Evolutionary conservation across 768 basidiomycete genomes (phyloP).

Genomic region (Gyrodon lividus): DNA sequence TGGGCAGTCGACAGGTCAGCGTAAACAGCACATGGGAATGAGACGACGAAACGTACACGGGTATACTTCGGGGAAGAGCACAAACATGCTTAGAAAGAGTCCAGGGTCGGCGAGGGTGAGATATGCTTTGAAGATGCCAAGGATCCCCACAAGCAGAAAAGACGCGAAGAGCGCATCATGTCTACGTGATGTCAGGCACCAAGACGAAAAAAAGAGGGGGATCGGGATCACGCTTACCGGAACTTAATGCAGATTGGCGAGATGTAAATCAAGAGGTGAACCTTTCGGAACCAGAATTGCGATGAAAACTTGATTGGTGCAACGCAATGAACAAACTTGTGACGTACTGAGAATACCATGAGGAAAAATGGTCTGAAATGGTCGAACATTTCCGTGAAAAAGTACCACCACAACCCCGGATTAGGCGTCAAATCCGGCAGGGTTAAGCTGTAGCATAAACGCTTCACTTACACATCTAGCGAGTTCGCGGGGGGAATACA

Average conservation of each 20-base stretch:
- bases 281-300: conserved; percentile 37
- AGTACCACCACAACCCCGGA: conserved; percentile 97
- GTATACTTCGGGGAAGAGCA: conserved; percentile 81
- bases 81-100: conserved; percentile 77
- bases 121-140: conserved; percentile 88
- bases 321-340: not conserved
- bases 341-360: conserved; percentile 83
- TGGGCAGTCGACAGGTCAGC: conserved; percentile 27
- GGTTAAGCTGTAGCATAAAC: conserved; percentile 50
- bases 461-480: not conserved
- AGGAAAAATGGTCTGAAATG: conserved; percentile 96
- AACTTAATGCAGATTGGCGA: conserved; percentile 87
- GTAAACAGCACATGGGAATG: not conserved
- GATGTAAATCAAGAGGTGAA: conserved; percentile 81
- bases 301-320: not conserved
- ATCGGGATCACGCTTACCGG: conserved; percentile 47
- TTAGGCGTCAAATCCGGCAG: conserved; percentile 93
- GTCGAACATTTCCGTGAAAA: conserved; percentile 99
- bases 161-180: conserved; percentile 82
- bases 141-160: conserved; percentile 72
- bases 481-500: conserved; percentile 5
- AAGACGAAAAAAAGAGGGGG: not conserved
- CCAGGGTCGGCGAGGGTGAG: conserved; percentile 88
- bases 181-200: conserved; percentile 38
- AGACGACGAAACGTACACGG: conserved; percentile 55